Base-by-base conservation (phyloP, 305 asterid genomes). In the Fraxinus sp. region DNA sequence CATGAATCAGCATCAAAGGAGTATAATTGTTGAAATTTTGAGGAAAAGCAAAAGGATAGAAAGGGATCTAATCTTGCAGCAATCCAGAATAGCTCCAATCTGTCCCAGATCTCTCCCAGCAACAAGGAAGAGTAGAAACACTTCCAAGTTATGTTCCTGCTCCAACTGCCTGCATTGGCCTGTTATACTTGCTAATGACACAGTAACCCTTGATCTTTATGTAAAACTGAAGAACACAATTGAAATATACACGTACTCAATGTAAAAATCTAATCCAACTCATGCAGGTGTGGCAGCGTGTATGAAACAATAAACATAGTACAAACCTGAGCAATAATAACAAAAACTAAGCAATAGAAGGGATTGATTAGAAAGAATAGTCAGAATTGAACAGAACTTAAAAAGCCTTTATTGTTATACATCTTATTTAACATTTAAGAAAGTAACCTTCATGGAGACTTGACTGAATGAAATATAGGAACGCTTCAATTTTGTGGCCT, bases 401-500 rank as follows among this genome's bases (percentile, higher is more conserved):
- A 4, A 16, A 44, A 46, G 18, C 5, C 57, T 46, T 13, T 44
- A 44, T 44, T 49, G 20, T 52, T 16, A 4, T 16, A 4, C 62
- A 8, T 4, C 22, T 52, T 52, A 16, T 52, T 52, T 52, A 52
- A 52, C 64, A 52, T 18, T 52, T 1, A n/a, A 52, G 64, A 16
- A 52, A 52, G 62, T 52, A n/a, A 52, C 24, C 24, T 52, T 52
- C 64, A 52, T 52, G 64, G 24, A n/a, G 24, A 22, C 24, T 22
- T 22, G 24, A 22, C 24, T 22, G 24, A 82, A 79, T 55, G 82
- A 77, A 24, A 83, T 79, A 75, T 75, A 44, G 24, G 89, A 88
- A 66, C 92, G 93, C 90, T 86, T 90, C 62, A 79, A 70, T 80
- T 89, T 91, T 82, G 91, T 87, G 74, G 89, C 83, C 86, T 90